Conservation (phyloP, 257 asterid species). For the Thymus mandschuricus region DNA sequence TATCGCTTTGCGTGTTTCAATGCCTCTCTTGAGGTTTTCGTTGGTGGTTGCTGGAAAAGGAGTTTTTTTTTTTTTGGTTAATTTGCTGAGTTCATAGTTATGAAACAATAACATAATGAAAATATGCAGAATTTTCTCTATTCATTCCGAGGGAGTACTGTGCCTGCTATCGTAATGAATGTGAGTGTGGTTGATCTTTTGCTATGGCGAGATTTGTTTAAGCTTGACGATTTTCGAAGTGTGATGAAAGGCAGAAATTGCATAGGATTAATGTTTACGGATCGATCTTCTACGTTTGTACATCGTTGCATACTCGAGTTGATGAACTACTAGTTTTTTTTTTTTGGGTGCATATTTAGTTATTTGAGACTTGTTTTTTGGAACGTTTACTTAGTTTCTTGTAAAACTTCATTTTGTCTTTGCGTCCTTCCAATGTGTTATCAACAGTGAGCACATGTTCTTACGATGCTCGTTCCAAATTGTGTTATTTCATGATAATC, state of each 20-base stretch:
- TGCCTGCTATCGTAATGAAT: neutral
- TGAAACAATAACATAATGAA: neutral
- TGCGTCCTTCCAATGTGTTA: neutral
- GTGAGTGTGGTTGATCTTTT: neutral
- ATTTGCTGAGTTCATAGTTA: neutral
- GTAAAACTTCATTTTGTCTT: neutral
- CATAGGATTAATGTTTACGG: neutral
- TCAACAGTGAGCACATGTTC: neutral
- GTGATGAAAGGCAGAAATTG: neutral
- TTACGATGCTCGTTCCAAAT: neutral
- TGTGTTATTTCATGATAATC: constrained; percentile 2
- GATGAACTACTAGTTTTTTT: neutral
- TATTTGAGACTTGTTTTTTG: neutral
- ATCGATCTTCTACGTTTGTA: too few species aligned
- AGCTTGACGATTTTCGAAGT: neutral
- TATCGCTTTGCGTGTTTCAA: neutral
- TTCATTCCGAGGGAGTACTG: neutral
- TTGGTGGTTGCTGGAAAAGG: neutral
- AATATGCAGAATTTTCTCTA: neutral
- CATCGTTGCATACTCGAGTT: too few species aligned
- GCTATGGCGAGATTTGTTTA: neutral
- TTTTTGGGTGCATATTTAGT: neutral
- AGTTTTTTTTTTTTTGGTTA: neutral
- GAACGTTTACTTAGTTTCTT: neutral
- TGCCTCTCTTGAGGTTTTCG: neutral